Conservation (phyloP, 23 red algal species). For the Gracilaria gracilis region DNA sequence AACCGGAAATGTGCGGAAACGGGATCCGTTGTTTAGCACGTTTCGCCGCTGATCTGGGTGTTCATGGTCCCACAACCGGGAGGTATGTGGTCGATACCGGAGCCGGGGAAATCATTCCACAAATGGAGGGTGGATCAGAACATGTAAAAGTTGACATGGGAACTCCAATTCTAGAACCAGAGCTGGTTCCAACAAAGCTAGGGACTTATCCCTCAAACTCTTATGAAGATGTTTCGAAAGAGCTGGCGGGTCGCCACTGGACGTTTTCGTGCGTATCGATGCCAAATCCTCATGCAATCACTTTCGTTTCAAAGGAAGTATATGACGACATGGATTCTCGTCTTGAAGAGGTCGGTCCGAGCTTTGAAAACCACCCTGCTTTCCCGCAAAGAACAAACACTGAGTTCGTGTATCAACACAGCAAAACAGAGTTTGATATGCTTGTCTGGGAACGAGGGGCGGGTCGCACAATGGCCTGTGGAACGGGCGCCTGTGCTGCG, state of each 20-base stretch:
- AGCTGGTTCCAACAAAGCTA: slow-evolving; percentile 73
- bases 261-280: slow-evolving; percentile 78
- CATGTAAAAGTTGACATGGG: slow-evolving; percentile 91
- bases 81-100: slow-evolving; percentile 77
- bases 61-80: not conserved
- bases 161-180: slow-evolving; percentile 75
- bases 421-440: slow-evolving; percentile 74
- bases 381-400: slow-evolving; percentile 94
- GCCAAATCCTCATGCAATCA: slow-evolving; percentile 95
- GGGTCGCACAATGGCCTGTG: slow-evolving; percentile 95
- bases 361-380: slow-evolving; percentile 75
- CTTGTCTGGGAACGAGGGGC: slow-evolving; percentile 97
- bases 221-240: slow-evolving; percentile 39
- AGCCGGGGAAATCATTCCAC: slow-evolving; percentile 86
- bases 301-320: slow-evolving; percentile 77
- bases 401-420: slow-evolving; percentile 79
- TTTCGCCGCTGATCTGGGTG: slow-evolving; percentile 80
- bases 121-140: slow-evolving; percentile 52
- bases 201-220: slow-evolving; percentile 2
- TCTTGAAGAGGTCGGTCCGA: slow-evolving; percentile 85
- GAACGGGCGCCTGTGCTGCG: slow-evolving; percentile 95
- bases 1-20: slow-evolving; percentile 99
- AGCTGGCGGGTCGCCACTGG: slow-evolving; percentile 66
- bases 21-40: slow-evolving; percentile 96
- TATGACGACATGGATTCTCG: slow-evolving; percentile 72